phyloP scores from a whole-genome alignment of 768 basidiomycete species.

The Boletus barrowsii region DNA sequence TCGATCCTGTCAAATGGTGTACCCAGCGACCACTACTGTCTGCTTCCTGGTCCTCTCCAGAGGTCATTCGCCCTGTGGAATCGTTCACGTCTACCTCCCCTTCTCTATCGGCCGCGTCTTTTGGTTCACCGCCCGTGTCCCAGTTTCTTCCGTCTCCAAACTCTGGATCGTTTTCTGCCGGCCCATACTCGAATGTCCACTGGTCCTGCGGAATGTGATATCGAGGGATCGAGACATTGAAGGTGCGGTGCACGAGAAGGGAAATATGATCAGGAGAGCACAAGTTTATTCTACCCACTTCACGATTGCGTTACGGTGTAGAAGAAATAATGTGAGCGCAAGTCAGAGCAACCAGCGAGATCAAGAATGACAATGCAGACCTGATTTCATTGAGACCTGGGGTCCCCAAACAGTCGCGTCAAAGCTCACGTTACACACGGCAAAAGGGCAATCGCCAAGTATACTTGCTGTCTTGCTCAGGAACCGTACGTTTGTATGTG shows the following conservation, averaged over 20 bases:
- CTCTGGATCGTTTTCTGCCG: conserved; percentile 78
- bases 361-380: conserved; percentile 40
- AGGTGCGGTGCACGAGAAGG: conserved; percentile 84
- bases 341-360: not conserved
- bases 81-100: conserved; percentile 14
- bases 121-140: conserved; percentile 21
- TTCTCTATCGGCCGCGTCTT: not conserved
- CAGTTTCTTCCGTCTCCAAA: conserved; percentile 41
- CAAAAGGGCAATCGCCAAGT: conserved; percentile 81
- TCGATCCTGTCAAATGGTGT: conserved; percentile 62
- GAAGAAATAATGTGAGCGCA: not conserved
- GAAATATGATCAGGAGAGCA: conserved; percentile 93
- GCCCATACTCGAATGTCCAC: conserved; percentile 86
- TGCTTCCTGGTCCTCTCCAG: conserved; percentile 28
- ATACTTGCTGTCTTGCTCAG: conserved; percentile 61
- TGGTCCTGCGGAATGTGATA: conserved; percentile 80
- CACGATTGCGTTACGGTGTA: not conserved
- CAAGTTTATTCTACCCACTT: conserved; percentile 84
- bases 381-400: conserved; percentile 71
- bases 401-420: conserved; percentile 91
- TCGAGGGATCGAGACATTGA: conserved; percentile 93
- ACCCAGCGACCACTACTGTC: conserved; percentile 76
- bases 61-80: not conserved
- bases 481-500: conserved; percentile 78
- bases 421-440: conserved; percentile 70